A percentile compares a stretch with the other conserved stretches of the same genome.
These are phyloP conservation scores for Neurospora discreta DNA, from an alignment of 495 filamentous ascomycete species.

Conservation along the genomic window DNA sequence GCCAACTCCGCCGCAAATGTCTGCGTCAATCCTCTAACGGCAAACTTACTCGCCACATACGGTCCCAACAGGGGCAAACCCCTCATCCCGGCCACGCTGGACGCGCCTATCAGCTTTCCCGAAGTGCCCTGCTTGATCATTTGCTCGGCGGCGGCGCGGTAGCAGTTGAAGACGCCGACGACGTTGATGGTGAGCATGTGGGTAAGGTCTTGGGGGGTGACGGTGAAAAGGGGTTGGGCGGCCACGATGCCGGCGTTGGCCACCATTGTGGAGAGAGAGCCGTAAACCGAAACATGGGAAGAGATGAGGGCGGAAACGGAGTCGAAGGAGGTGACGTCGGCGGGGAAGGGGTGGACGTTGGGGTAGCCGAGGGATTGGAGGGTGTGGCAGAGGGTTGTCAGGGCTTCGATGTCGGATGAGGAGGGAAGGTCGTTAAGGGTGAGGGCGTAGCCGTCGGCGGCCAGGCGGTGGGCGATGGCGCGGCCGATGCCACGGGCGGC, in stretches of 20 bases:
- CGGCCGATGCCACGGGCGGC: slow-evolving; percentile 48
- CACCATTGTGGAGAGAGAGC: slow-evolving; percentile 47
- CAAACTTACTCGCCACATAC: slow-evolving; percentile 50
- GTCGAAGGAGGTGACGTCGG: slow-evolving; percentile 41
- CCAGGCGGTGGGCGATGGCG: slow-evolving; percentile 48
- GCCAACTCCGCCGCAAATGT: slow-evolving; percentile 49
- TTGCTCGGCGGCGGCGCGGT: slow-evolving; percentile 40
- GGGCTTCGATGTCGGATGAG: not conserved
- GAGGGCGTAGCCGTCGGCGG: slow-evolving; percentile 48
- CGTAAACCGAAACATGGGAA: slow-evolving; percentile 34
- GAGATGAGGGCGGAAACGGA: slow-evolving; percentile 40
- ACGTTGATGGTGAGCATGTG: slow-evolving; percentile 46
- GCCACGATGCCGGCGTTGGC: slow-evolving; percentile 52
- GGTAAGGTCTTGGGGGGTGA: slow-evolving; percentile 33
- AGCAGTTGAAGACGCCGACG: slow-evolving; percentile 47
- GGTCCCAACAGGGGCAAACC: slow-evolving; percentile 40
- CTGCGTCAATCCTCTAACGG: slow-evolving; percentile 47
- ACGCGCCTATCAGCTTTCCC: slow-evolving; percentile 45
- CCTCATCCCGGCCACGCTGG: slow-evolving; percentile 46
- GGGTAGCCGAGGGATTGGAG: slow-evolving; percentile 30
- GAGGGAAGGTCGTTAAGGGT: slow-evolving; percentile 45
- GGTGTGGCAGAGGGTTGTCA: not conserved
- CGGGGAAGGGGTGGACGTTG: slow-evolving; percentile 32
- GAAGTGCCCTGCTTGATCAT: slow-evolving; percentile 38
- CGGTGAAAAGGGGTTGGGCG: slow-evolving; percentile 39